These are phyloP conservation scores for Starmerella apis DNA, from an alignment of 805 yeast species.

Conservation along the genomic window DNA sequence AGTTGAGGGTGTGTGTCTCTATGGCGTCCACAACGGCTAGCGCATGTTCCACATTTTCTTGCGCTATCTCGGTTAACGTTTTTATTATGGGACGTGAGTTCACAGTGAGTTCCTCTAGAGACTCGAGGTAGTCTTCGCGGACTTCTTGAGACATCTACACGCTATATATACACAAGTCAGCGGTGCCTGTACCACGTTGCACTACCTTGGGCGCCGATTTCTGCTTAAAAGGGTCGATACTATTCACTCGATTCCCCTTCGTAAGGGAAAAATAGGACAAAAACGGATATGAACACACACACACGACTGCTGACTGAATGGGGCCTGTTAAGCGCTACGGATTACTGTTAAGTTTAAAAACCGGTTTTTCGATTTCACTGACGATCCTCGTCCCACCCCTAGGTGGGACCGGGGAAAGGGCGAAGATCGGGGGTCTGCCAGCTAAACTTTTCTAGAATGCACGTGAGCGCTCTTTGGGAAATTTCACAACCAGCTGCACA, in stretches of 20 bases:
- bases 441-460: constrained; percentile 4
- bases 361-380: too few relatives aligned
- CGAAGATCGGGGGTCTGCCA: neutral
- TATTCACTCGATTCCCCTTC: too few relatives aligned
- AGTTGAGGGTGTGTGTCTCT: constrained; percentile 57
- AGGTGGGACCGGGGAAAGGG: neutral
- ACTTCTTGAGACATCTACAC: constrained; percentile 25
- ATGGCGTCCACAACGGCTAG: constrained; percentile 66
- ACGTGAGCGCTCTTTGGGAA: neutral
- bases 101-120: constrained; percentile 67
- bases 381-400: too few relatives aligned
- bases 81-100: constrained; percentile 86
- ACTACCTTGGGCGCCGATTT: neutral
- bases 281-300: too few relatives aligned
- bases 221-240: neutral
- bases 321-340: too few relatives aligned
- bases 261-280: too few relatives aligned
- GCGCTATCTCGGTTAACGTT: constrained; percentile 73
- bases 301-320: too few relatives aligned
- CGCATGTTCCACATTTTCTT: constrained; percentile 70
- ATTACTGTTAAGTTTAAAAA: too few relatives aligned
- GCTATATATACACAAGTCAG: constrained; percentile 8
- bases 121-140: constrained; percentile 56
- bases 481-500: constrained; percentile 1
- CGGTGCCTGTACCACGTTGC: neutral